Evolutionary conservation across 306 rosid species (phyloP).

Genomic region (Lathyrus tuberosus): DNA sequence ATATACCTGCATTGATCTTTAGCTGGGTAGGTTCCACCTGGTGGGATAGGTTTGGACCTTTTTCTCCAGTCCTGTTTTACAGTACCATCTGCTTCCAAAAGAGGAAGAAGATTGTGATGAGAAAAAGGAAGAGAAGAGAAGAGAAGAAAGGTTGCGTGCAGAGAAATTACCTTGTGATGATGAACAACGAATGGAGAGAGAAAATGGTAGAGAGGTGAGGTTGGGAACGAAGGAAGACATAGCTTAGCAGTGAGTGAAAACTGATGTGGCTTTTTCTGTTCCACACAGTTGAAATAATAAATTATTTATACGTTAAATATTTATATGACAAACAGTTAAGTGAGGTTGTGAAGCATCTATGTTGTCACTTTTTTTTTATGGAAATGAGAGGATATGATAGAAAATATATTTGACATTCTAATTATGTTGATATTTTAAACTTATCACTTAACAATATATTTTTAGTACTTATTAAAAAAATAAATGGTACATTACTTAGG

Average conservation of each 20-base stretch:
- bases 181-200: slow-evolving; percentile 56
- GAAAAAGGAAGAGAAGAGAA: not conserved
- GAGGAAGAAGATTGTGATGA: not conserved
- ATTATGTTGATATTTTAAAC: too few species aligned
- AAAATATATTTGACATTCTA: too few species aligned
- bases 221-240: slow-evolving; percentile 64
- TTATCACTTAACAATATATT: too few species aligned
- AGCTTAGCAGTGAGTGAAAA: slow-evolving; percentile 8
- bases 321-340: too few species aligned
- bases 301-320: too few species aligned
- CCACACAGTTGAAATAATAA: slow-evolving; percentile 3
- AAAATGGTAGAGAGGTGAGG: slow-evolving; percentile 51
- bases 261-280: slow-evolving; percentile 23
- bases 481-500: too few species aligned
- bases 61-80: slow-evolving; percentile 86
- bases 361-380: too few species aligned
- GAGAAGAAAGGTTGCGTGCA: not conserved
- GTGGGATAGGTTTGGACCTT: slow-evolving; percentile 81
- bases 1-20: slow-evolving; percentile 92
- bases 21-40: slow-evolving; percentile 94
- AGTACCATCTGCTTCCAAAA: slow-evolving; percentile 49
- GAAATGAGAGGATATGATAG: too few species aligned
- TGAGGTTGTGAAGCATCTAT: too few species aligned
- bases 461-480: too few species aligned
- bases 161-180: slow-evolving; percentile 57